Conservation (phyloP, 371 early-diverging fungal species). For the Mucor velutinosus region DNA sequence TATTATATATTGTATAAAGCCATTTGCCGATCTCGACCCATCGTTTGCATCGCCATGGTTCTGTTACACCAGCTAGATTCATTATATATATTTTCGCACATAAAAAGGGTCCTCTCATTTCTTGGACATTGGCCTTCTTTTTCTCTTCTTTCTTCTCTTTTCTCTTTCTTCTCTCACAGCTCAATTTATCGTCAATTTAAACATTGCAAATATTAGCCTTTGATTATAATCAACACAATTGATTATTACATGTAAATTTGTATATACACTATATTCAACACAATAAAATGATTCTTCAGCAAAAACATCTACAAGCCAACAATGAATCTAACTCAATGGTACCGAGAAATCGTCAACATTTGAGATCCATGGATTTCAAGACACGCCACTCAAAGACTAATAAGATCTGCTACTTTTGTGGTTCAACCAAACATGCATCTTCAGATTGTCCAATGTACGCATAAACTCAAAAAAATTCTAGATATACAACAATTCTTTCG, state of each 20-base stretch:
- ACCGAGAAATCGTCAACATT: slow-evolving; percentile 12
- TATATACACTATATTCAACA: not conserved
- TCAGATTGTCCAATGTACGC: slow-evolving; percentile 54
- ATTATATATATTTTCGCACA: slow-evolving; percentile 20
- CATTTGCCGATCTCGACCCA: slow-evolving; percentile 22
- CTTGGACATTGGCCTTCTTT: slow-evolving; percentile 1
- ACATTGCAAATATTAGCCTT: not conserved
- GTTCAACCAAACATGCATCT: slow-evolving; percentile 47
- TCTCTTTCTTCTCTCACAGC: not conserved
- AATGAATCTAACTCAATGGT: not conserved
- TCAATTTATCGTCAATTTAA: not conserved
- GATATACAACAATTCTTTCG: not conserved
- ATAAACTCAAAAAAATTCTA: slow-evolving; percentile 18
- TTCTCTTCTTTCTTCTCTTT: slow-evolving; percentile 8
- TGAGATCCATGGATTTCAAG: slow-evolving; percentile 2
- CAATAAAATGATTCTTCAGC: not conserved
- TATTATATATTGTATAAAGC: not conserved
- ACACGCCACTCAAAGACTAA: slow-evolving; percentile 4
- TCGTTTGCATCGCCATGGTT: not conserved
- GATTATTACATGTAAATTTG: slow-evolving; percentile 1
- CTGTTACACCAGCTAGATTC: slow-evolving; percentile 29
- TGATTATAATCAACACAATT: not conserved
- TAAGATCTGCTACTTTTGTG: slow-evolving; percentile 48
- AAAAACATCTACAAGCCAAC: not conserved
- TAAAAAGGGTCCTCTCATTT: slow-evolving; percentile 12